These are phyloP conservation scores for Elymus sibiricus DNA, from an alignment of 176 grass and related monocot genomes.

Conservation along the genomic window DNA sequence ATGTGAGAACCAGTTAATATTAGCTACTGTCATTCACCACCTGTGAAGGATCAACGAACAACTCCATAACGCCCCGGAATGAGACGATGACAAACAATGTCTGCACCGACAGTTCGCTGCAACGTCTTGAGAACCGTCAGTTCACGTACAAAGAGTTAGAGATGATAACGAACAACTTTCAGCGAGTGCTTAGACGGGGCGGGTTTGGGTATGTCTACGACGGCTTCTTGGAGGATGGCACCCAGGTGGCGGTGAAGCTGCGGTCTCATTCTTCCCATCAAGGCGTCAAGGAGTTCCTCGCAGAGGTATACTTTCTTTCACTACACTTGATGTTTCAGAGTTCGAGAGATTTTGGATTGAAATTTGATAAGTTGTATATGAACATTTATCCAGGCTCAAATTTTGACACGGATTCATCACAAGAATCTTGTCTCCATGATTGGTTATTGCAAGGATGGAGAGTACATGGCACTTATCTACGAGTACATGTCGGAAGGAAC, in stretches of 20 bases:
- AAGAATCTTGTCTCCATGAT: slow-evolving; percentile 56
- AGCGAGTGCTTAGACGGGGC: slow-evolving; percentile 42
- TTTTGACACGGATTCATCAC: slow-evolving; percentile 60
- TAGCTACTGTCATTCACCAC: background rate
- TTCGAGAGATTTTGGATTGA: background rate
- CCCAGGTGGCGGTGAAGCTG: slow-evolving; percentile 62
- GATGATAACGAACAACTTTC: slow-evolving; percentile 55
- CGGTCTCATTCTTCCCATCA: slow-evolving; percentile 46
- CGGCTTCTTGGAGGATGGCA: slow-evolving; percentile 52
- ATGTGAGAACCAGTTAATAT: background rate
- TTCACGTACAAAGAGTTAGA: slow-evolving; percentile 52
- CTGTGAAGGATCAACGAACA: background rate
- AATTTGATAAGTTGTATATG: background rate
- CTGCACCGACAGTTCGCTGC: background rate
- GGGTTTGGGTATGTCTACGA: slow-evolving; percentile 64
- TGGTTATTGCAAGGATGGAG: slow-evolving; percentile 68
- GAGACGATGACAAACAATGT: background rate
- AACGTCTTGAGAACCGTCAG: slow-evolving; percentile 34
- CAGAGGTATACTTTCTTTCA: slow-evolving; percentile 39
- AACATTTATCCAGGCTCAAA: slow-evolving; percentile 37
- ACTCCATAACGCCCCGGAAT: background rate
- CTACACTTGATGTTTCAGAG: no score
- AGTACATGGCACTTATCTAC: background rate
- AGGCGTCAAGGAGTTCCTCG: slow-evolving; percentile 48
- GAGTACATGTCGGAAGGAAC: slow-evolving; percentile 64